Evolutionary conservation across 1,139 yeast species (phyloP), one percentile per base, ranked within the genome.

Genomic region (Sugiyamaella grinbergsii): DNA sequence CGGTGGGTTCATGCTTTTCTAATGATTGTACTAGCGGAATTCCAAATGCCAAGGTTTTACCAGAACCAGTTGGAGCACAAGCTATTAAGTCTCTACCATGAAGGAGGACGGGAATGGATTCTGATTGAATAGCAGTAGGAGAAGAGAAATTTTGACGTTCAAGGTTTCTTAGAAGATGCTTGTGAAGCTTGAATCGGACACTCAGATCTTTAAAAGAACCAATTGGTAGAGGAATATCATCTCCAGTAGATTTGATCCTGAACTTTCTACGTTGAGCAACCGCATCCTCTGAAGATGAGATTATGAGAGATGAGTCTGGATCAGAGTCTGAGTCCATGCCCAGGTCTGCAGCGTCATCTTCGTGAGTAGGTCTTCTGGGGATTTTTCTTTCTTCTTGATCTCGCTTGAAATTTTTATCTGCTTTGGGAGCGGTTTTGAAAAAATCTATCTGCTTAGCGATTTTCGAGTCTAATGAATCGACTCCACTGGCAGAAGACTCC

Each of bases 41-140:
- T 51, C 86, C 74, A 66, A 86, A 93, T 41, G 97, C 96, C 46
- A 90, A 73, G 0, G 96, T 88, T 67, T 89, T 89, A 72, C 96
- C 96, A 5, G 95, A 85, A 59, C 96, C 96, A 0, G 96, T 89
- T 37, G 96, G 96, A 0, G 96, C 96, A 74, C 95, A 86, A 1
- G 94, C 95, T 51, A 89, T 74, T 42, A 89, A 65, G 63, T 89
- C 96, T 54, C 93, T 77, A 22, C 74, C 75, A 46, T 77, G 73
- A 46, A 87, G 71, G 29, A 87, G 71, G 16, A 81, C 72, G 1
- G 96, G 96, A 33, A 90, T 82, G 1, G 88, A 79, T 66, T 89
- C 96, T 59, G 91, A 80, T 71, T 93, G 98, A 59, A 93, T 86
- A 1, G 97, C 82, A 0, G 98, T 93, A 5, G 98, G 98, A 56